These are phyloP conservation scores for Helotiales sp. DNA, from an alignment of 2,329 filamentous ascomycete genomes.

Conservation along the genomic window DNA sequence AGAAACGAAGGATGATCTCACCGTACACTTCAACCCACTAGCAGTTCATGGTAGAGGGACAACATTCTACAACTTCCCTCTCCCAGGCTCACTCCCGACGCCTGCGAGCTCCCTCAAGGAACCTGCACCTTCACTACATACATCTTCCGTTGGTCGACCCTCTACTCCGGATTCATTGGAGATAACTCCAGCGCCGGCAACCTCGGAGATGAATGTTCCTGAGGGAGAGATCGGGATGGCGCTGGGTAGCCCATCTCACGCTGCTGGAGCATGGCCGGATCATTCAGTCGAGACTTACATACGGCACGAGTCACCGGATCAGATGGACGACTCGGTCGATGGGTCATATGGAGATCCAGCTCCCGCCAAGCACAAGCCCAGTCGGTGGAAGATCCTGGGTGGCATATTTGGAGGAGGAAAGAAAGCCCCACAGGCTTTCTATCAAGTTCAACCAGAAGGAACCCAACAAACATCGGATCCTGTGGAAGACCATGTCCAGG, in stretches of 20 bases:
- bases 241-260: constrained; percentile 64
- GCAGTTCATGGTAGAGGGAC: constrained; percentile 29
- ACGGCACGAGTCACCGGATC: constrained; percentile 26
- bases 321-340: constrained; percentile 21
- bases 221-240: constrained; percentile 65
- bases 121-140: constrained; percentile 17
- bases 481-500: constrained; percentile 10
- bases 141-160: constrained; percentile 17
- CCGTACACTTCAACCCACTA: constrained; percentile 33
- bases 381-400: constrained; percentile 61
- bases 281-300: constrained; percentile 8
- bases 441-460: constrained; percentile 32
- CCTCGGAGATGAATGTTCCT: constrained; percentile 16
- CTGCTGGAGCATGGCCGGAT: constrained; percentile 26
- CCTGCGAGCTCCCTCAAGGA: constrained; percentile 21
- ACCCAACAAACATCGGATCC: constrained; percentile 10
- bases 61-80: constrained; percentile 31
- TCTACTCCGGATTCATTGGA: constrained; percentile 24
- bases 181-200: constrained; percentile 2
- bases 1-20: constrained; percentile 34
- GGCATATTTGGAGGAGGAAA: constrained; percentile 46
- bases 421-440: constrained; percentile 30
- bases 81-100: constrained; percentile 28
- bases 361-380: constrained; percentile 42
- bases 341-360: constrained; percentile 8